These are phyloP conservation scores for Salmacisia buchloeana DNA, from an alignment of 1,284 basidiomycete species.

Conservation along the genomic window DNA sequence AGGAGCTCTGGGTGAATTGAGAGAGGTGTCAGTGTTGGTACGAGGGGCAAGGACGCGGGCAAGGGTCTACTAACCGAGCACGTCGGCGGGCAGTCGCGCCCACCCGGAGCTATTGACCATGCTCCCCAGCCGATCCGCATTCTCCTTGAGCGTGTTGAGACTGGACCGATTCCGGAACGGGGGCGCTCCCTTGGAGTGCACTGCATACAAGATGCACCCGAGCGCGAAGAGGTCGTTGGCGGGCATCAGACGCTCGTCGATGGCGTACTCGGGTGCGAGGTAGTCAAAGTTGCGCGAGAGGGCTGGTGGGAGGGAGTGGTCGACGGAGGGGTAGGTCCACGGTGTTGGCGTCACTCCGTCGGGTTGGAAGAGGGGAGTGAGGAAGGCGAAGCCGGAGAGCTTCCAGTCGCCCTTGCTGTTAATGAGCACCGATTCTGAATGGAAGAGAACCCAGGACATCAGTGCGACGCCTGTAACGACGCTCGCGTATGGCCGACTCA, in stretches of 20 bases:
- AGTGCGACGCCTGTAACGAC: slow-evolving; percentile 2
- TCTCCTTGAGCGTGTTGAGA: slow-evolving; percentile 69
- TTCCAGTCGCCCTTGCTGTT: slow-evolving; percentile 89
- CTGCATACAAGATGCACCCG: slow-evolving; percentile 73
- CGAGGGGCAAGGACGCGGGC: background rate
- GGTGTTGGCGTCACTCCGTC: slow-evolving; percentile 66
- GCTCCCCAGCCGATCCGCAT: slow-evolving; percentile 58
- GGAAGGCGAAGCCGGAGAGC: slow-evolving; percentile 76
- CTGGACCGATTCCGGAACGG: slow-evolving; percentile 86
- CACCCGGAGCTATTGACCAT: slow-evolving; percentile 27
- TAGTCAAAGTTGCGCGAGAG: slow-evolving; percentile 92
- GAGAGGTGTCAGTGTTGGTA: background rate
- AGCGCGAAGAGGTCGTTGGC: slow-evolving; percentile 92
- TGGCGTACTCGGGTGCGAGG: slow-evolving; percentile 84
- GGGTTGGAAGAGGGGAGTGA: slow-evolving; percentile 67
- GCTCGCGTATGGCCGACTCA: slow-evolving; percentile 55
- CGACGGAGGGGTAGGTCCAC: slow-evolving; percentile 84
- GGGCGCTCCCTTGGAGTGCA: slow-evolving; percentile 74
- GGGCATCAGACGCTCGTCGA: slow-evolving; percentile 78
- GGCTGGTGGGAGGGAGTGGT: slow-evolving; percentile 71
- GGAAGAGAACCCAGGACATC: background rate
- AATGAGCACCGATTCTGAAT: slow-evolving; percentile 26
- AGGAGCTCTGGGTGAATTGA: slow-evolving; percentile 21
- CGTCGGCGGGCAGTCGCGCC: slow-evolving; percentile 34
- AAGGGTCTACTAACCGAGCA: slow-evolving; percentile 15